Conservation (phyloP, 164 flowering plant species). For the Litsea cubeba region DNA sequence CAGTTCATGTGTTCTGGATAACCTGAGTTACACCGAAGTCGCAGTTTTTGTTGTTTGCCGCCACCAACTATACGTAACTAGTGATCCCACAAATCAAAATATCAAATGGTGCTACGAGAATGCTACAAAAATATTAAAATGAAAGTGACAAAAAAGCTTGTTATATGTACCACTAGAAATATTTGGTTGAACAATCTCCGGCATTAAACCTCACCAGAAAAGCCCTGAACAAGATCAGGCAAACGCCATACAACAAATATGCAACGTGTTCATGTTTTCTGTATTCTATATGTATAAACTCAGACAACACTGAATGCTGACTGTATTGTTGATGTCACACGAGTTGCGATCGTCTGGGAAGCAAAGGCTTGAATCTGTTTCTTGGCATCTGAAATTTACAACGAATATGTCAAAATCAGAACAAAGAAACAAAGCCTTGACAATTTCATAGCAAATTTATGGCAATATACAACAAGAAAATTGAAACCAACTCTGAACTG, state of each 20-base stretch:
- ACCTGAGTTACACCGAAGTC: too few relatives aligned
- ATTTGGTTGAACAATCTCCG: not conserved
- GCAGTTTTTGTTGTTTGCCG: too few relatives aligned
- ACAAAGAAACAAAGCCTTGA: not conserved
- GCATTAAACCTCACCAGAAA: not conserved
- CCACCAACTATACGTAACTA: too few relatives aligned
- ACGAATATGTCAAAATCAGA: not conserved
- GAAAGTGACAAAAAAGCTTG: not conserved
- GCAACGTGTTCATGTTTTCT: not conserved
- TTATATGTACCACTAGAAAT: not conserved
- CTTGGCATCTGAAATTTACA: constrained; percentile 69
- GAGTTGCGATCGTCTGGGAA: constrained; percentile 68
- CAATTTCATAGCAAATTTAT: too few relatives aligned
- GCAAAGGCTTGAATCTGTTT: constrained; percentile 93
- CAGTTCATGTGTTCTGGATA: too few relatives aligned
- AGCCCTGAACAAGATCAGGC: not conserved
- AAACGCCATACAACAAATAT: not conserved
- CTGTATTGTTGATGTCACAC: constrained; percentile 62
- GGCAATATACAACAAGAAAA: too few relatives aligned
- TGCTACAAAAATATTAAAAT: not conserved
- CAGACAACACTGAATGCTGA: constrained; percentile 83
- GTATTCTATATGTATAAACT: constrained; percentile 7
- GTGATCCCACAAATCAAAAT: too few relatives aligned
- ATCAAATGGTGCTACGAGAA: too few relatives aligned
- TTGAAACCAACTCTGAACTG: not conserved